Base-by-base conservation (phyloP, 306 rosid genomes). In the Prunus mume region DNA sequence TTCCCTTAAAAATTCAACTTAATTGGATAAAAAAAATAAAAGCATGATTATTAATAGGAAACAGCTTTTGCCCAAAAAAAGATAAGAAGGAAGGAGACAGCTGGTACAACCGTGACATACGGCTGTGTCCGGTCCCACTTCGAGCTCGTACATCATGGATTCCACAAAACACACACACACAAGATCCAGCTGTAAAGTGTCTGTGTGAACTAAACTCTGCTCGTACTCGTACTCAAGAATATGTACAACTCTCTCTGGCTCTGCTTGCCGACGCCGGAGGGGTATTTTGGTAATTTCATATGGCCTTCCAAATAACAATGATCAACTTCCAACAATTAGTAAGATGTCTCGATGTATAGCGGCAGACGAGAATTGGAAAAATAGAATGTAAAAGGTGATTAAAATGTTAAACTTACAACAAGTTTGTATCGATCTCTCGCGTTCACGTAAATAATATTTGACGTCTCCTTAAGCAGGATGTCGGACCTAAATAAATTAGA, bases 11-110 rank as follows among this genome's bases (percentile, higher is more conserved):
- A 60, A 9, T 7, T 17, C 13, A 19, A 55, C 2, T 10, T 9
- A 10, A 2, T 9, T 3, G 5, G 10, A 38, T 38, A 1, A 9
- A 7, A 9, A n/a, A 55, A 56, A 7, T 2, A 34, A 34, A 34
- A 34, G 13, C 10, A 20, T 3, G 57, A 18, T 7, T 18, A 52
- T 52, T 15, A 17, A 52, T 46, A 46, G 14, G 12, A 12, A 9
- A 46, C 43, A 38, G 43, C 43, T 38, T 38, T 38, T 7, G 43
- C 43, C 43, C 41, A 11, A 4, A 14, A 17, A 17, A 4, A 17
- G 13, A 2, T 65, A 82, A 77, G 79, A 83, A 14, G 64, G 81
- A 82, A 18, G 52, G 58, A 22, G 83, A 83, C 85, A 66, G 74
- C 81, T 78, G 76, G 87, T 28, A 72, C 57, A 66, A 45, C 55